A percentile compares a stretch with the other conserved stretches of the same genome.
Evolutionary conservation across 2,329 filamentous ascomycete genomes (phyloP).

Genomic region (Penicillium griseofulvum): DNA sequence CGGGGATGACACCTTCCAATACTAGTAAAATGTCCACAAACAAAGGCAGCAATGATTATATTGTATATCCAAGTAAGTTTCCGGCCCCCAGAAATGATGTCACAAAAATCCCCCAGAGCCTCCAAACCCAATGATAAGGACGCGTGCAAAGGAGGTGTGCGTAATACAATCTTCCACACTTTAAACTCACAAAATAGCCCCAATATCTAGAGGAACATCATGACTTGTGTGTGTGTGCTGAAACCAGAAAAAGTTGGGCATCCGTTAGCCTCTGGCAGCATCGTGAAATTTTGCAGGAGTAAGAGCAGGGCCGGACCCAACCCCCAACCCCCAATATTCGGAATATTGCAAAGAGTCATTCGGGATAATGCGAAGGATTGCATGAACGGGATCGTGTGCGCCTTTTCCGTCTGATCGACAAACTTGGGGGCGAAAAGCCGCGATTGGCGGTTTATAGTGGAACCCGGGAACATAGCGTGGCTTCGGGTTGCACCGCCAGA

Average conservation of each 20-base stretch:
- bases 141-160: not conserved
- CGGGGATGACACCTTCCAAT: not conserved
- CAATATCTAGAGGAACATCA: too few species aligned
- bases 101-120: not conserved
- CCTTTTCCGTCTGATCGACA: not conserved
- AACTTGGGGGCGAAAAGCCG: conserved; percentile 3
- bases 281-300: not conserved
- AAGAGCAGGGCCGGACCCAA: not conserved
- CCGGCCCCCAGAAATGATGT: conserved; percentile 2
- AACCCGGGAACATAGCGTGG: not conserved
- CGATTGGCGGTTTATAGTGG: conserved; percentile 10
- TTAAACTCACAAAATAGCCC: not conserved
- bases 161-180: not conserved
- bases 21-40: not conserved
- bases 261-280: not conserved
- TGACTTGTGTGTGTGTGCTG: too few species aligned
- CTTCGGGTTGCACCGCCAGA: not conserved
- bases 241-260: not conserved
- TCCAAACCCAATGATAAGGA: not conserved
- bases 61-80: not conserved
- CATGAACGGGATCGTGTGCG: not conserved
- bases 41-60: not conserved
- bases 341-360: not conserved
- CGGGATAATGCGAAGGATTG: not conserved
- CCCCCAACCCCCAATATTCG: not conserved